These are phyloP conservation scores for Arthromyces matolae DNA, from an alignment of 768 basidiomycete species.

Conservation along the genomic window DNA sequence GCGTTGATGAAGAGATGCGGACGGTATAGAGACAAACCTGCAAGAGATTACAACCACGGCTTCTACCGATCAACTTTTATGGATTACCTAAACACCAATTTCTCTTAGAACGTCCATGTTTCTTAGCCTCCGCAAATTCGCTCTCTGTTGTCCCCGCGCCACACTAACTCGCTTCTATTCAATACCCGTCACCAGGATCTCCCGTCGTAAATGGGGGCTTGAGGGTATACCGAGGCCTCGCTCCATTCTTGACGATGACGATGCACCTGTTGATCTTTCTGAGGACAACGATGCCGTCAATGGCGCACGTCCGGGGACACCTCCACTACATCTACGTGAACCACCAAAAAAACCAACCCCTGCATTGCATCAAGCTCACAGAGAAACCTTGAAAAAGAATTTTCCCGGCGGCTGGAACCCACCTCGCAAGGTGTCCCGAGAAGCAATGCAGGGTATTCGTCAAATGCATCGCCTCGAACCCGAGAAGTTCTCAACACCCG, in stretches of 20 bases:
- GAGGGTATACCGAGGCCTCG: slow-evolving; percentile 34
- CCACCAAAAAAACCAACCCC: slow-evolving; percentile 44
- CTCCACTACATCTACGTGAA: slow-evolving; percentile 33
- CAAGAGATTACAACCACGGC: slow-evolving; percentile 14
- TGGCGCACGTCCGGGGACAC: slow-evolving; percentile 33
- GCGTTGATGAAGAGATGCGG: not conserved
- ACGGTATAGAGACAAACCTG: slow-evolving; percentile 1
- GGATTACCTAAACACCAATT: slow-evolving; percentile 4
- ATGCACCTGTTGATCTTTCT: slow-evolving; percentile 41
- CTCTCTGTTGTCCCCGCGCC: slow-evolving; percentile 13
- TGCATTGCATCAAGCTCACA: slow-evolving; percentile 47
- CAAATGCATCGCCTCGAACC: slow-evolving; percentile 64
- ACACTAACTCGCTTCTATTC: slow-evolving; percentile 22
- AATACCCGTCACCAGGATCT: slow-evolving; percentile 5
- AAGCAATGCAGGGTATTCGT: slow-evolving; percentile 80
- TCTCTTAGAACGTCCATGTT: slow-evolving; percentile 19
- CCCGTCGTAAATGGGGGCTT: slow-evolving; percentile 37
- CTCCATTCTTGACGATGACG: slow-evolving; percentile 48
- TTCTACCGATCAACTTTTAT: slow-evolving; percentile 23
- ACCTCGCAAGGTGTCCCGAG: slow-evolving; percentile 73
- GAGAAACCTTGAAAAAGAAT: slow-evolving; percentile 42
- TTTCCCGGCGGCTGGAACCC: slow-evolving; percentile 77
- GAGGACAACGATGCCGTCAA: slow-evolving; percentile 51
- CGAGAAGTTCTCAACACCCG: slow-evolving; percentile 56
- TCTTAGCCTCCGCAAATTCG: slow-evolving; percentile 20